phyloP scores from a whole-genome alignment of 2,329 filamentous ascomycete genomes.

The Scleromitrula shiraiana region DNA sequence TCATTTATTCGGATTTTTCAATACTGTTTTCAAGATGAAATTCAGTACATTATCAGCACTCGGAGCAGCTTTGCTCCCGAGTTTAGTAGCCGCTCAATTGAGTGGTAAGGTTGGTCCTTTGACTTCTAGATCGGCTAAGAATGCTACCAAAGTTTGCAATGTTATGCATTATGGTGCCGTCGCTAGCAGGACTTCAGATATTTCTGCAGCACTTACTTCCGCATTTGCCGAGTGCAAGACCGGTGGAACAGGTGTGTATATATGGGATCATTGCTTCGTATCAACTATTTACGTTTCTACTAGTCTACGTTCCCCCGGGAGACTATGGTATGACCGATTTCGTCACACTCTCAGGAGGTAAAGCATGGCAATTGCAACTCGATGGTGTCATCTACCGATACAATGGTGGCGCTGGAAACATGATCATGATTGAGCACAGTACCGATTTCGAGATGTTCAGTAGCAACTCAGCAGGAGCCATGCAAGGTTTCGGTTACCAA shows the following conservation, averaged over 20 bases:
- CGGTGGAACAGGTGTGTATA: slow-evolving; percentile 36
- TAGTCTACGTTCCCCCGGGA: slow-evolving; percentile 26
- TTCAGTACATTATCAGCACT: slow-evolving; percentile 9
- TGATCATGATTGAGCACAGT: slow-evolving; percentile 43
- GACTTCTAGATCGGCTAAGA: slow-evolving; percentile 35
- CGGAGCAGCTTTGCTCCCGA: slow-evolving; percentile 14
- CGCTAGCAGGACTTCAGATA: slow-evolving; percentile 43
- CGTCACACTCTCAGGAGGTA: slow-evolving; percentile 40
- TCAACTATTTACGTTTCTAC: neutral
- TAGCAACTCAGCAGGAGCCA: slow-evolving; percentile 41
- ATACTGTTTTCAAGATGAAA: slow-evolving; percentile 13
- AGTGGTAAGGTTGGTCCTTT: slow-evolving; percentile 37
- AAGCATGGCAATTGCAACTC: slow-evolving; percentile 42
- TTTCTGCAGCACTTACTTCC: slow-evolving; percentile 39
- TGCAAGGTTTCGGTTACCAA: slow-evolving; percentile 45
- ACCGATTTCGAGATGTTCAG: slow-evolving; percentile 47
- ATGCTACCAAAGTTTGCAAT: slow-evolving; percentile 39
- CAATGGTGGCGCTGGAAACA: slow-evolving; percentile 39
- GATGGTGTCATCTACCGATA: slow-evolving; percentile 46
- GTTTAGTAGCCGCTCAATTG: slow-evolving; percentile 31
- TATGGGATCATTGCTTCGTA: neutral
- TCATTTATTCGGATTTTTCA: neutral
- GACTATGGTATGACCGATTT: slow-evolving; percentile 41
- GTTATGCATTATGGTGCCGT: slow-evolving; percentile 44
- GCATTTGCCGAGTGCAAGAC: slow-evolving; percentile 43